Conservation (phyloP, 2,329 filamentous ascomycete species). For the Dryadomyces quercus-mongolicae region DNA sequence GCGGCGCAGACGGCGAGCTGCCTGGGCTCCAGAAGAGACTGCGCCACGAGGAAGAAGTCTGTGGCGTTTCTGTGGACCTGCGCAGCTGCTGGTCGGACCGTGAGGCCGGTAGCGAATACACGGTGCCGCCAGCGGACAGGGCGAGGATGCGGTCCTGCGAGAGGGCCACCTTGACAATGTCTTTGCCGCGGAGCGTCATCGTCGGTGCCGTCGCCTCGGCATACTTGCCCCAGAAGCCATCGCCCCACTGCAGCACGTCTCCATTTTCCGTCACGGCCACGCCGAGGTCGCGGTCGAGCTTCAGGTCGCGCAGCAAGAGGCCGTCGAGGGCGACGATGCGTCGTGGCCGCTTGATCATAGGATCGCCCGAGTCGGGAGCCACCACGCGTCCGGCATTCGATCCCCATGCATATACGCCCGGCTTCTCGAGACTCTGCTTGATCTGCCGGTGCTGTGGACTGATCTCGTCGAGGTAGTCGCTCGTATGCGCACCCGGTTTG, state of each 20-base stretch:
- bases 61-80: constrained; percentile 21
- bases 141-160: constrained; percentile 77
- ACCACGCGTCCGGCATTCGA: constrained; percentile 77
- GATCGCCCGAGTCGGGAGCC: constrained; percentile 68
- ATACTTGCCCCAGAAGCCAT: constrained; percentile 37
- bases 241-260: constrained; percentile 86
- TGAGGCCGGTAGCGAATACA: constrained; percentile 77
- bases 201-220: constrained; percentile 37
- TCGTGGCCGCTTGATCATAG: constrained; percentile 65
- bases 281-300: constrained; percentile 70
- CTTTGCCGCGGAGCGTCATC: constrained; percentile 67
- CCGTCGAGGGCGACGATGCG: constrained; percentile 75
- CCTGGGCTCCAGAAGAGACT: constrained; percentile 55
- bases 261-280: constrained; percentile 81
- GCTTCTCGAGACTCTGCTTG: constrained; percentile 66
- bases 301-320: constrained; percentile 73
- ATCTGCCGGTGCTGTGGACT: constrained; percentile 88
- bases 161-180: constrained; percentile 63
- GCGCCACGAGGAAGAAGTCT: constrained; percentile 35
- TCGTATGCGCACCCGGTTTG: constrained; percentile 10
- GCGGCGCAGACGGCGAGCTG: constrained; percentile 9
- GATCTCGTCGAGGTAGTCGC: constrained; percentile 21
- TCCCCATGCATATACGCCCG: constrained; percentile 90
- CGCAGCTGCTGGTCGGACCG: constrained; percentile 56
- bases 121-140: constrained; percentile 58